Conservation (phyloP, 2,329 filamentous ascomycete genomes). For the Colletotrichum lindemuthianum region DNA sequence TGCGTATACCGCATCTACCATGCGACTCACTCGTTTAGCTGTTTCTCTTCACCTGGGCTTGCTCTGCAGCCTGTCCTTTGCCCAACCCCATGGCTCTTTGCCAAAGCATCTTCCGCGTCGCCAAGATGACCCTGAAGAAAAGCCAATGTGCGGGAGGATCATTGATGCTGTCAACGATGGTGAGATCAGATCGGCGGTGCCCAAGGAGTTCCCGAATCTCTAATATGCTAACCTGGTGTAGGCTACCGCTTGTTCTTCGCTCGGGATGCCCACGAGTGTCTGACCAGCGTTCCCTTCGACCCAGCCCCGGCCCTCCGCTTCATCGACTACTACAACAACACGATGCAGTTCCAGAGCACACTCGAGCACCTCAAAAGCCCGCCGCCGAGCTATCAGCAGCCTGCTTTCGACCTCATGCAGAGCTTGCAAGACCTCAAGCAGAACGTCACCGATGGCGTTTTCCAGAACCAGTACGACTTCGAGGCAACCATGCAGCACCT, state of each 20-base stretch:
- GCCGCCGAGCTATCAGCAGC: slow-evolving; percentile 24
- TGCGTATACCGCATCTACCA: neutral
- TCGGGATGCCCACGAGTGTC: slow-evolving; percentile 11
- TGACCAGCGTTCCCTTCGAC: slow-evolving; percentile 23
- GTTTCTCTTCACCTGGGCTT: neutral
- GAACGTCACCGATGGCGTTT: slow-evolving; percentile 17
- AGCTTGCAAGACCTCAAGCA: slow-evolving; percentile 11
- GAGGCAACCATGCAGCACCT: slow-evolving; percentile 19
- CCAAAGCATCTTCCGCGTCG: slow-evolving; percentile 4
- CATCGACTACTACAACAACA: slow-evolving; percentile 30
- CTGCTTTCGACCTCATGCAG: slow-evolving; percentile 15
- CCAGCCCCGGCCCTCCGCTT: slow-evolving; percentile 25
- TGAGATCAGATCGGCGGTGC: neutral
- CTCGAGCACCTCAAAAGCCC: slow-evolving; percentile 20
- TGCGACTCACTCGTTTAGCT: neutral
- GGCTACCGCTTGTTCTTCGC: slow-evolving; percentile 21
- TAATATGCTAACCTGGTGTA: neutral
- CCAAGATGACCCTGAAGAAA: slow-evolving; percentile 5
- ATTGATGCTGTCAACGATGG: slow-evolving; percentile 23
- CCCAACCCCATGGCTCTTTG: too few species aligned
- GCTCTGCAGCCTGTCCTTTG: neutral
- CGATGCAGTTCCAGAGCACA: slow-evolving; percentile 31
- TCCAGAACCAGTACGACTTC: slow-evolving; percentile 25
- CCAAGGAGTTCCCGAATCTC: neutral
- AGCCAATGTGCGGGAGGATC: slow-evolving; percentile 15